Evolutionary conservation across 169 alveolate species (phyloP).

Genomic region (Plasmodium cynomolgi): DNA sequence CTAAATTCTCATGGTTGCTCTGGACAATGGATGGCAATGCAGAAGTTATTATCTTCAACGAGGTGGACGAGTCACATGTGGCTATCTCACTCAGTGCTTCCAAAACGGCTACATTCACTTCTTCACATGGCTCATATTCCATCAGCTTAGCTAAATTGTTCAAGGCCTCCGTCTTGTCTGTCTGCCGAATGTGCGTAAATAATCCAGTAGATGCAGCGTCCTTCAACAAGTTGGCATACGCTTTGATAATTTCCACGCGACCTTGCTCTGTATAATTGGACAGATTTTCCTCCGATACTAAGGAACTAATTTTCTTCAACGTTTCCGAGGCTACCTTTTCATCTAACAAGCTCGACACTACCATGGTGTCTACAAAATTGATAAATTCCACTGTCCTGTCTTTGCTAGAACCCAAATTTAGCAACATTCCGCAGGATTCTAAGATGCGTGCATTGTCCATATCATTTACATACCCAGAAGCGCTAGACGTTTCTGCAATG

Average conservation of each 20-base stretch:
- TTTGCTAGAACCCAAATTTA: conserved; percentile 49
- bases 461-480: conserved; percentile 55
- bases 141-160: conserved; percentile 77
- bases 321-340: conserved; percentile 67
- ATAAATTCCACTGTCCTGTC: conserved; percentile 68
- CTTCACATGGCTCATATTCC: conserved; percentile 74
- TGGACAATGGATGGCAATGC: conserved; percentile 77
- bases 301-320: conserved; percentile 30
- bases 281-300: conserved; percentile 60
- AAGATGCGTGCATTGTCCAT: conserved; percentile 38
- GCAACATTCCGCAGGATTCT: conserved; percentile 45
- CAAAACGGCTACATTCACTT: conserved; percentile 62
- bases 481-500: conserved; percentile 23
- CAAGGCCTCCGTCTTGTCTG: conserved; percentile 77
- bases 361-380: conserved; percentile 49
- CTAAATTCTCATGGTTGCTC: conserved; percentile 58
- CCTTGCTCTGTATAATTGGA: conserved; percentile 49
- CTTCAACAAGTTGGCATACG: conserved; percentile 47
- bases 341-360: conserved; percentile 52
- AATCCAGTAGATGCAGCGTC: conserved; percentile 72
- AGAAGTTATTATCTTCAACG: conserved; percentile 73
- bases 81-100: conserved; percentile 75
- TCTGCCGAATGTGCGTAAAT: conserved; percentile 54
- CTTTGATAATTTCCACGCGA: conserved; percentile 27
- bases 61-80: conserved; percentile 69